These are phyloP conservation scores for Laguncularia racemosa DNA, from an alignment of 345 rosid species.

Conservation along the genomic window DNA sequence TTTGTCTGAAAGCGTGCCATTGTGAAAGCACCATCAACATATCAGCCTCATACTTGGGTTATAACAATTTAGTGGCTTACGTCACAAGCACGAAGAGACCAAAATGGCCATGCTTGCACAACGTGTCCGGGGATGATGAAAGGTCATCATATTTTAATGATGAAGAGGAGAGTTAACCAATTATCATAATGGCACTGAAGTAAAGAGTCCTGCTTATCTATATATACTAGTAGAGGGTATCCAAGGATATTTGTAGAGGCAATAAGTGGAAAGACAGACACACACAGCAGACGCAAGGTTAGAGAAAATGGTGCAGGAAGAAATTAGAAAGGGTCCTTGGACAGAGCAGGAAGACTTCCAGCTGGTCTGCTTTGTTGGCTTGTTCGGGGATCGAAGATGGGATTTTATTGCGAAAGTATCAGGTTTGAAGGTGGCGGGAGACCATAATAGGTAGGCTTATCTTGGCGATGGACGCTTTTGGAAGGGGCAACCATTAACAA, in stretches of 20 bases:
- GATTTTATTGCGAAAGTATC: constrained; percentile 98
- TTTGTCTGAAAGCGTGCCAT: constrained; percentile 14
- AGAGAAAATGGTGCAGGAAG: constrained; percentile 62
- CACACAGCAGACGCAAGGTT: neutral
- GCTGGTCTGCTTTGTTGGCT: constrained; percentile 81
- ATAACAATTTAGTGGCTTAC: constrained; percentile 52
- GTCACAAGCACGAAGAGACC: constrained; percentile 38
- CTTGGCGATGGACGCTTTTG: constrained; percentile 44
- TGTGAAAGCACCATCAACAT: constrained; percentile 45
- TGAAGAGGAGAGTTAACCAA: constrained; percentile 1
- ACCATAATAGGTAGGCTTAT: constrained; percentile 66
- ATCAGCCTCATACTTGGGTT: constrained; percentile 41
- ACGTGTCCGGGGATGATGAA: constrained; percentile 49
- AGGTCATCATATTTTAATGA: constrained; percentile 28
- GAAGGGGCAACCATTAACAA: constrained; percentile 51
- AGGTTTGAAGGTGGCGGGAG: constrained; percentile 99
- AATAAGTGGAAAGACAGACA: constrained; percentile 12
- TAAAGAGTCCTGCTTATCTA: constrained; percentile 14
- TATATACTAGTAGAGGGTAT: constrained; percentile 25
- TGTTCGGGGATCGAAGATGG: constrained; percentile 97
- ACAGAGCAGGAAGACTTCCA: constrained; percentile 89
- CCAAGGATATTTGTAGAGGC: constrained; percentile 23
- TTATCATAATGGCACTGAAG: constrained; percentile 22
- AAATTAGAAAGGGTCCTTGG: constrained; percentile 91
- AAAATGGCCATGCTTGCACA: constrained; percentile 37